These are phyloP conservation scores for Coemansia sp. DNA, from an alignment of 192 early-diverging fungal species.

Conservation along the genomic window DNA sequence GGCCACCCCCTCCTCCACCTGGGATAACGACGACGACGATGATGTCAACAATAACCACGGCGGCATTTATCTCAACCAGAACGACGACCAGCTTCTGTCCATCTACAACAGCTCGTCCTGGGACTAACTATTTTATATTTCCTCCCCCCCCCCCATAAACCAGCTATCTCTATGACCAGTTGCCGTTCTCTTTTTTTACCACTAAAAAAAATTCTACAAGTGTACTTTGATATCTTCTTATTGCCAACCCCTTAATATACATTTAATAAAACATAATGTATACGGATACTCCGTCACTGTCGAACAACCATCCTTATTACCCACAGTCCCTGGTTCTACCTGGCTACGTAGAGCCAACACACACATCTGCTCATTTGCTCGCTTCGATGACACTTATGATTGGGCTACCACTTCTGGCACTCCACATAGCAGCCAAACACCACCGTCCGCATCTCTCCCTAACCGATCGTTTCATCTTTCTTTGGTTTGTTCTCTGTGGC, in stretches of 20 bases:
- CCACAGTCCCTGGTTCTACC: constrained; percentile 34
- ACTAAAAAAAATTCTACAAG: too few species aligned
- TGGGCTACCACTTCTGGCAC: not conserved
- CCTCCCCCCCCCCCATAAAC: not conserved
- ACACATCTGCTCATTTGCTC: constrained; percentile 6
- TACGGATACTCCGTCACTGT: not conserved
- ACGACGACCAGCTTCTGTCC: not conserved
- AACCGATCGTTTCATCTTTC: constrained; percentile 46
- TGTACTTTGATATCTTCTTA: too few species aligned
- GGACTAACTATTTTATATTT: not conserved
- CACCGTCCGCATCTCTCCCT: constrained; percentile 3
- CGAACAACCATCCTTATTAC: constrained; percentile 28
- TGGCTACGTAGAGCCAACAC: constrained; percentile 29
- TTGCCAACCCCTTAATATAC: too few species aligned
- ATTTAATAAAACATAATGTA: not conserved
- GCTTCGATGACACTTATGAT: constrained; percentile 27
- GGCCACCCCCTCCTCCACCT: not conserved
- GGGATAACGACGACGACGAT: not conserved
- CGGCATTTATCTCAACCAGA: not conserved
- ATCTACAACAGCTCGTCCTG: not conserved
- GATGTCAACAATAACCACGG: too few species aligned
- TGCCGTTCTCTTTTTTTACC: not conserved
- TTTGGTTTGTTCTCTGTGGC: constrained; percentile 66
- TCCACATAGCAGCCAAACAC: not conserved
- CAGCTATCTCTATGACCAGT: not conserved